Conservation (phyloP, 495 filamentous ascomycete genomes). For the Aspergillus carlsbadensis region DNA sequence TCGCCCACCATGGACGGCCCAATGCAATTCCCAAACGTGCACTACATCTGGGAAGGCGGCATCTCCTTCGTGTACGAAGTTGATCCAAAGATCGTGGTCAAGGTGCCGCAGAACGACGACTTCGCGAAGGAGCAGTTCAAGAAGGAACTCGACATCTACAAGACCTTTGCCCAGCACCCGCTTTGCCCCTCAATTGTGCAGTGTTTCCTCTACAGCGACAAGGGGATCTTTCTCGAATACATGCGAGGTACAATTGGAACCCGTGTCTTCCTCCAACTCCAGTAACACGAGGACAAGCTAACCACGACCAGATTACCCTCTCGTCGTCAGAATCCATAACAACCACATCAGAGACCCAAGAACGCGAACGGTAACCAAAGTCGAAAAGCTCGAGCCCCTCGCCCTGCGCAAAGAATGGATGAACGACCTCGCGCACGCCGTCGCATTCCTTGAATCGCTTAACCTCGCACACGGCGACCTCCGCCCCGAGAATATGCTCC, state of each 20-base stretch:
- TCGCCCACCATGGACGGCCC: conserved; percentile 24
- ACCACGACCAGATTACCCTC: conserved; percentile 26
- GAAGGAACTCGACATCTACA: conserved; percentile 33
- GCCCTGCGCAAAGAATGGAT: conserved; percentile 36
- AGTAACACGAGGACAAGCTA: conserved; percentile 3
- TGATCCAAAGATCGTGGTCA: conserved; percentile 37
- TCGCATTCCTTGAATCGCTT: conserved; percentile 39
- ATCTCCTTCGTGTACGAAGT: conserved; percentile 40
- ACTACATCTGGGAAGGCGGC: conserved; percentile 32
- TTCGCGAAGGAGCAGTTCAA: conserved; percentile 31
- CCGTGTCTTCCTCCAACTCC: background rate
- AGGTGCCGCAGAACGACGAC: conserved; percentile 32
- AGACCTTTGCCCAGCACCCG: conserved; percentile 27
- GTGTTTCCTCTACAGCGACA: conserved; percentile 29
- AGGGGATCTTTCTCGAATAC: conserved; percentile 42
- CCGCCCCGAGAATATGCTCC: conserved; percentile 30
- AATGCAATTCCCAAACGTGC: conserved; percentile 27
- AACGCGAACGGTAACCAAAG: conserved; percentile 27
- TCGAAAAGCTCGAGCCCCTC: conserved; percentile 32
- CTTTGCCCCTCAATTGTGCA: conserved; percentile 34
- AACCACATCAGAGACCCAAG: conserved; percentile 25
- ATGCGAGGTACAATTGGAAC: conserved; percentile 34
- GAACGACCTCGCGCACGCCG: conserved; percentile 37
- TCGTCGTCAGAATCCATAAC: conserved; percentile 26
- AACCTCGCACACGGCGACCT: conserved; percentile 35